phyloP scores from a whole-genome alignment of 2,329 filamentous ascomycete genomes.

The Penicillium verrucosum region DNA sequence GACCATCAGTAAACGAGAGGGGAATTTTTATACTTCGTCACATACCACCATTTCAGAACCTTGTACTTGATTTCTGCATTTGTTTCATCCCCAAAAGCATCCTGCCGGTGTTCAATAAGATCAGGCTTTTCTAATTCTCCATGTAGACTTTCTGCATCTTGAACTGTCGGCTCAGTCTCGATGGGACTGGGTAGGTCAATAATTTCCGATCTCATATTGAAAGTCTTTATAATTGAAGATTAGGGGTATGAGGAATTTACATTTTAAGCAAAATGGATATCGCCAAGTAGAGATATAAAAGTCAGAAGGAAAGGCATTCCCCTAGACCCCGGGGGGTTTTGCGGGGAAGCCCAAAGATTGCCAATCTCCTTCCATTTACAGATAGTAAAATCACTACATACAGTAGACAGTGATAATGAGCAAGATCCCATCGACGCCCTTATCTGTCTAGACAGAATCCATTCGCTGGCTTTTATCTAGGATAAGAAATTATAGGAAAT shows the following conservation, averaged over 20 bases:
- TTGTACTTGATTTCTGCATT: background rate
- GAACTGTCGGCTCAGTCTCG: background rate
- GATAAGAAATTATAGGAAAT: no score
- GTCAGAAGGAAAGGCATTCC: background rate
- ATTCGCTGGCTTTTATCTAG: no score
- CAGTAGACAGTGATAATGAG: no score
- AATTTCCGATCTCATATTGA: background rate
- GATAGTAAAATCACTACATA: background rate
- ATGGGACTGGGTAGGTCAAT: background rate
- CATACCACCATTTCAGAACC: background rate
- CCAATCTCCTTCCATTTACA: background rate
- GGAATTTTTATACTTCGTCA: background rate
- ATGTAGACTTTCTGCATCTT: background rate
- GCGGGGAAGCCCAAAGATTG: background rate
- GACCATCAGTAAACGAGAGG: background rate
- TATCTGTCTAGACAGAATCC: no score
- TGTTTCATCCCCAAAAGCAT: background rate
- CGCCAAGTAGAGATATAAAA: background rate
- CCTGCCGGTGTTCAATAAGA: background rate
- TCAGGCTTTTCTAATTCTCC: background rate
- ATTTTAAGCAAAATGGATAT: background rate
- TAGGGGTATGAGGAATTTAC: background rate
- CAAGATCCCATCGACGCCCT: no score
- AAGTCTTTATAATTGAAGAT: background rate
- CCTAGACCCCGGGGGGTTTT: background rate